These are phyloP conservation scores for Candida sanyiensis DNA, from an alignment of 805 yeast species.

Conservation along the genomic window DNA sequence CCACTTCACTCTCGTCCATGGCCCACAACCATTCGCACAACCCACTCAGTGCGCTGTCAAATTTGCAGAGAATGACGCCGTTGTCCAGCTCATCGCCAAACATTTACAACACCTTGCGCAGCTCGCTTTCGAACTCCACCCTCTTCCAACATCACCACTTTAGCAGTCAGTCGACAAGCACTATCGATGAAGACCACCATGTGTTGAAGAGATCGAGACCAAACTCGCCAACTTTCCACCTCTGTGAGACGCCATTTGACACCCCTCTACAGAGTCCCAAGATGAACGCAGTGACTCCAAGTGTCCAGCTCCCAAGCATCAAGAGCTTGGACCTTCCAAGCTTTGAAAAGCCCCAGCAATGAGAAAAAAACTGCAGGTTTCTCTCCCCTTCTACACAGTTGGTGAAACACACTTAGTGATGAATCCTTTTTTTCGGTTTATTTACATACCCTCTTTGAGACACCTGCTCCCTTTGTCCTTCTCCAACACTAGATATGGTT, in stretches of 20 bases:
- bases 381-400: neutral
- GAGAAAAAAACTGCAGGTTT: neutral
- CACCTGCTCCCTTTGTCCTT: too few species aligned
- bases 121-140: constrained; percentile 25
- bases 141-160: constrained; percentile 18
- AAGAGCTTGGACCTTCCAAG: constrained; percentile 25
- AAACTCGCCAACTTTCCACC: constrained; percentile 37
- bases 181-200: constrained; percentile 20
- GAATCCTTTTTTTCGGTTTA: neutral
- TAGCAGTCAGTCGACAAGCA: constrained; percentile 14
- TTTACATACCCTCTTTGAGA: too few species aligned
- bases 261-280: constrained; percentile 48
- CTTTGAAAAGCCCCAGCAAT: constrained; percentile 8
- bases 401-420: neutral
- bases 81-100: constrained; percentile 16
- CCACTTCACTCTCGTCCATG: constrained; percentile 24
- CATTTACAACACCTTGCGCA: constrained; percentile 14
- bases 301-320: constrained; percentile 21
- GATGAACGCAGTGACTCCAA: constrained; percentile 20
- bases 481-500: too few species aligned
- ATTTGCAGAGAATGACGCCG: constrained; percentile 37
- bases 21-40: constrained; percentile 10
- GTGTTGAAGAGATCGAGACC: constrained; percentile 40
- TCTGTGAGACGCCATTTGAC: constrained; percentile 42
- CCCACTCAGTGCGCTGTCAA: constrained; percentile 23